Percentiles rank a stretch among this genome's conserved stretches.
These are phyloP conservation scores for Daldinia grandis DNA, from an alignment of 495 filamentous ascomycete genomes.

Conservation along the genomic window DNA sequence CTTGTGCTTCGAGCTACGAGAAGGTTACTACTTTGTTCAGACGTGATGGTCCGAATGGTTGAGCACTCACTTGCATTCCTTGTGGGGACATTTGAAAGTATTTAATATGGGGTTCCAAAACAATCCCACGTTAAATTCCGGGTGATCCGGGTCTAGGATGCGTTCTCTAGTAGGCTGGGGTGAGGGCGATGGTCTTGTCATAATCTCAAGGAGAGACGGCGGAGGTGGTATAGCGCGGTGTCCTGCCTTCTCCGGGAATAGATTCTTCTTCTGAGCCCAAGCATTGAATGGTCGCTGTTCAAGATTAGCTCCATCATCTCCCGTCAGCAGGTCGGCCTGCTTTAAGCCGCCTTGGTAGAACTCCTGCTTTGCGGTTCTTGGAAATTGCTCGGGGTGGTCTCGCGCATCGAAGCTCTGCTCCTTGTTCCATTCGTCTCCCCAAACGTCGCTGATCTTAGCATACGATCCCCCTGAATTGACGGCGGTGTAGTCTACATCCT, in stretches of 20 bases:
- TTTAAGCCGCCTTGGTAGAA: slow-evolving; percentile 12
- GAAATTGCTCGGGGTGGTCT: slow-evolving; percentile 10
- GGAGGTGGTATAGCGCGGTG: slow-evolving; percentile 5
- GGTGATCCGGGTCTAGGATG: slow-evolving; percentile 45
- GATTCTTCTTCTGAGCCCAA: slow-evolving; percentile 34
- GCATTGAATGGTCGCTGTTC: slow-evolving; percentile 15
- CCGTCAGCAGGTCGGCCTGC: slow-evolving; percentile 17
- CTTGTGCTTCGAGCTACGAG: slow-evolving; percentile 45
- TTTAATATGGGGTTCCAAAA: slow-evolving; percentile 41
- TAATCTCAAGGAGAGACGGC: slow-evolving; percentile 2
- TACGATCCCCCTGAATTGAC: slow-evolving; percentile 1
- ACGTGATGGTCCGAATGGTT: background rate
- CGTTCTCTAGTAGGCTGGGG: slow-evolving; percentile 5
- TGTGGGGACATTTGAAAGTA: slow-evolving; percentile 53
- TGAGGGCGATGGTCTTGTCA: slow-evolving; percentile 7
- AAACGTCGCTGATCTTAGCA: slow-evolving; percentile 18
- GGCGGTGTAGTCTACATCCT: slow-evolving; percentile 4
- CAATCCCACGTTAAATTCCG: slow-evolving; percentile 41
- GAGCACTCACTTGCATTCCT: slow-evolving; percentile 50
- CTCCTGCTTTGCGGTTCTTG: slow-evolving; percentile 7
- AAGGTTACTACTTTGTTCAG: slow-evolving; percentile 14
- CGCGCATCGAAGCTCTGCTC: slow-evolving; percentile 4
- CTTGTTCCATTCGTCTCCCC: slow-evolving; percentile 22
- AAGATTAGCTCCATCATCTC: slow-evolving; percentile 1
- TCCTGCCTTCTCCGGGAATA: slow-evolving; percentile 28